phyloP scores from a whole-genome alignment of 176 grass and related monocot species.

The Miscanthus lutarioriparius region DNA sequence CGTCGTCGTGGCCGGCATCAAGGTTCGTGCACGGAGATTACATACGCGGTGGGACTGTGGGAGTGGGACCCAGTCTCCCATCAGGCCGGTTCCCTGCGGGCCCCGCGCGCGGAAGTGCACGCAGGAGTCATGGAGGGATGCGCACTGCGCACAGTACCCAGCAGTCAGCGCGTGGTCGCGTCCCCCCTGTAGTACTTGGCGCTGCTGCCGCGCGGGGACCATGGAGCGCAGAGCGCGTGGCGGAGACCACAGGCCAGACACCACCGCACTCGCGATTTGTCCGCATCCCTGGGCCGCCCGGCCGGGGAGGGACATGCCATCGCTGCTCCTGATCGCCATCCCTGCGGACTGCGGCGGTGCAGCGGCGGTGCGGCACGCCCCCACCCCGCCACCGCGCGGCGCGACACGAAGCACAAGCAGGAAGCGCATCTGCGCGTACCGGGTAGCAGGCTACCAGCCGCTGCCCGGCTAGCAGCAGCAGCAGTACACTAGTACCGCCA shows the following conservation, averaged over 20 bases:
- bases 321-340: slow-evolving; percentile 28
- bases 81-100: neutral
- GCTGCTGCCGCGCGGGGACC: neutral
- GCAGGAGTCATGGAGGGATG: slow-evolving; percentile 35
- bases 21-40: neutral
- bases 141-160: neutral
- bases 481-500: neutral
- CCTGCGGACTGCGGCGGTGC: neutral
- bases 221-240: neutral
- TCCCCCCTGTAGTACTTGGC: slow-evolving; percentile 8
- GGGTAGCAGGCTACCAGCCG: neutral
- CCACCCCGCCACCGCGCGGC: neutral
- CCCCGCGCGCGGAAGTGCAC: neutral
- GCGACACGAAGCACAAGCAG: slow-evolving; percentile 5
- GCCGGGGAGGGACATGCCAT: slow-evolving; percentile 12
- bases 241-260: neutral
- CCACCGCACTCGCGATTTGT: slow-evolving; percentile 48
- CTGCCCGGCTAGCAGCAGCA: neutral
- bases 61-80: neutral
- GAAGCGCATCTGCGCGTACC: neutral
- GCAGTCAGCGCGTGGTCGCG: slow-evolving; percentile 44
- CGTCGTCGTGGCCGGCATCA: neutral
- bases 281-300: neutral
- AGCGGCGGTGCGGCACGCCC: neutral
- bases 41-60: too few relatives aligned